A percentile compares a stretch with the other conserved stretches of the same genome.
phyloP scores from a whole-genome alignment of 441 rosid species.

The Manihot esculenta region DNA sequence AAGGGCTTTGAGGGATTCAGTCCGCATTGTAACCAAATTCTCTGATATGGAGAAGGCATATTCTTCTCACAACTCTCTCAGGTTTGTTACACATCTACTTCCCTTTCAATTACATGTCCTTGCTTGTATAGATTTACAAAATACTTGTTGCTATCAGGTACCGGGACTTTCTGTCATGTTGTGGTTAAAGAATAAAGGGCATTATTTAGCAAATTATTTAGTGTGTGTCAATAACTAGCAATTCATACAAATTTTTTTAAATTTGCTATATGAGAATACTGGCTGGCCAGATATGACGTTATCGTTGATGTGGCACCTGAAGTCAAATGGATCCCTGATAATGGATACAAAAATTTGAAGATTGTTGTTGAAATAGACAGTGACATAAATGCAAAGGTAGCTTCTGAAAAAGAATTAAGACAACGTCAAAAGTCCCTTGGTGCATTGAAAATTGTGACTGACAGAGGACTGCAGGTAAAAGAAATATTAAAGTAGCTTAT shows the following conservation, averaged over 20 bases:
- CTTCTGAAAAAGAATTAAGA: conserved; percentile 70
- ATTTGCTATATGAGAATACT: conserved; percentile 20
- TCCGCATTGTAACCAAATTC: conserved; percentile 68
- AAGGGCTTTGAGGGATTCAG: conserved; percentile 80
- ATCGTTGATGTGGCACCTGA: conserved; percentile 87
- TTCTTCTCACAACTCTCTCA: conserved; percentile 58
- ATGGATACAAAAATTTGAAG: conserved; percentile 81
- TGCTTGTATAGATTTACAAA: not conserved
- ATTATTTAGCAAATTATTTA: not conserved
- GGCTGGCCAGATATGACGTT: conserved; percentile 68
- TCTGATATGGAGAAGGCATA: conserved; percentile 77
- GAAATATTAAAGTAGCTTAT: conserved; percentile 14
- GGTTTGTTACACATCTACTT: conserved; percentile 37
- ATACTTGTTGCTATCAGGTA: conserved; percentile 1
- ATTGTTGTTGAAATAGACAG: conserved; percentile 83
- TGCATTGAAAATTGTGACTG: conserved; percentile 59
- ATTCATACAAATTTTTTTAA: not conserved
- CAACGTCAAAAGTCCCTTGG: conserved; percentile 83
- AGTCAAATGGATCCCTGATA: conserved; percentile 75
- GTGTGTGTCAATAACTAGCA: not conserved
- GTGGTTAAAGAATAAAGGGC: conserved; percentile 4
- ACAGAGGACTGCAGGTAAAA: conserved; percentile 86
- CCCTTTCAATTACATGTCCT: conserved; percentile 12
- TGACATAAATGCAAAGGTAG: conserved; percentile 66
- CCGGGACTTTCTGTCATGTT: conserved; percentile 3